A percentile compares a stretch with the other conserved stretches of the same genome.
Evolutionary conservation across 2,329 filamentous ascomycete genomes (phyloP).

Genomic region (Diaporthe nobilis): DNA sequence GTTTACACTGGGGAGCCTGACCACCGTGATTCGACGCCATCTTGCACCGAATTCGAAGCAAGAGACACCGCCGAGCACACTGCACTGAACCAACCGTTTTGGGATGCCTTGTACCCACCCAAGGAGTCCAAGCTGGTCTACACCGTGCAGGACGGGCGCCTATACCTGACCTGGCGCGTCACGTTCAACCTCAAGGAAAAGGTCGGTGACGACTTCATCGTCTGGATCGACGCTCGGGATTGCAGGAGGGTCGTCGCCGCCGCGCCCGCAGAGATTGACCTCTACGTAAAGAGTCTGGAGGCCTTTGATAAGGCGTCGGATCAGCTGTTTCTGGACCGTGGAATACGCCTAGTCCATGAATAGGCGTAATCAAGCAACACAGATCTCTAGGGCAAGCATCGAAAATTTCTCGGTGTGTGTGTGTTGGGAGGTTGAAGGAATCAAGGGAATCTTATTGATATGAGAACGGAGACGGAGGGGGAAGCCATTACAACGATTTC

Average conservation of each 20-base stretch:
- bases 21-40: not conserved
- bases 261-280: not conserved
- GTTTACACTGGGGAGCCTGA: not conserved
- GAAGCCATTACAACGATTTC: not conserved
- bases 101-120: too few relatives aligned
- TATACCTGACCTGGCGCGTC: not conserved
- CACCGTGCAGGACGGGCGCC: not conserved
- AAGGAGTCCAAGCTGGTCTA: not conserved
- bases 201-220: not conserved
- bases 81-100: not conserved
- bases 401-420: not conserved
- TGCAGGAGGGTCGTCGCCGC: not conserved
- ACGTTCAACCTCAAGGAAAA: not conserved
- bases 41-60: not conserved
- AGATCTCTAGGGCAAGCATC: not conserved
- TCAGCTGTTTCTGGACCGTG: not conserved
- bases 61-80: not conserved
- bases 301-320: too few relatives aligned
- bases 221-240: not conserved
- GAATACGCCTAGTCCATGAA: rapidly evolving
- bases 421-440: too few relatives aligned
- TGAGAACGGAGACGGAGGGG: too few relatives aligned
- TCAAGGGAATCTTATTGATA: too few relatives aligned
- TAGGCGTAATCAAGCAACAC: not conserved
- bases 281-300: not conserved